These are phyloP conservation scores for Fusarium transvaalense DNA, from an alignment of 2,329 filamentous ascomycete genomes.

Conservation along the genomic window DNA sequence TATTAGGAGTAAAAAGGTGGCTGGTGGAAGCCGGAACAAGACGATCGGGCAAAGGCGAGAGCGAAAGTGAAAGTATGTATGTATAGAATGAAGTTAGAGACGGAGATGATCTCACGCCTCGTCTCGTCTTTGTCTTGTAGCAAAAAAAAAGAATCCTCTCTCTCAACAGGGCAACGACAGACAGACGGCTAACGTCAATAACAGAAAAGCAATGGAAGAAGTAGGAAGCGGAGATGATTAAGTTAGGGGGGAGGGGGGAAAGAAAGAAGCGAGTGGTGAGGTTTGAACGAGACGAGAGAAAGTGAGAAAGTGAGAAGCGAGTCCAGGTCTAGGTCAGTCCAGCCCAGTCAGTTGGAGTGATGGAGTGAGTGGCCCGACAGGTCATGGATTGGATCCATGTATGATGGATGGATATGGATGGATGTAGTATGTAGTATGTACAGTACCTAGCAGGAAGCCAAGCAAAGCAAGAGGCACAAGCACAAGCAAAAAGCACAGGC, in stretches of 20 bases:
- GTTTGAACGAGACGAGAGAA: constrained; percentile 44
- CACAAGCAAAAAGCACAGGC: constrained; percentile 9
- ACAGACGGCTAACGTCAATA: constrained; percentile 35
- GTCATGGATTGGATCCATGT: constrained; percentile 31
- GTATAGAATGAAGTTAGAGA: constrained; percentile 25
- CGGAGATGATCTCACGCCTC: constrained; percentile 23
- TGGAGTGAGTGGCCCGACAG: constrained; percentile 20
- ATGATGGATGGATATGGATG: constrained; percentile 19
- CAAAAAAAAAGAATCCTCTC: not conserved
- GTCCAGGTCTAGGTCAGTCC: constrained; percentile 22
- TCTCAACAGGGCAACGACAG: constrained; percentile 19
- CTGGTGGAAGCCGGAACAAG: constrained; percentile 44
- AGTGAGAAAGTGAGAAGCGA: constrained; percentile 30
- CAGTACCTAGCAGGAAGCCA: constrained; percentile 8
- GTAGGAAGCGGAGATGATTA: constrained; percentile 41
- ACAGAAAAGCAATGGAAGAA: constrained; percentile 41
- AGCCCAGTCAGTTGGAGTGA: constrained; percentile 12
- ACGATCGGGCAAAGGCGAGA: constrained; percentile 41
- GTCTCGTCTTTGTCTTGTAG: constrained; percentile 2
- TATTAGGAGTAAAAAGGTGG: constrained; percentile 47
- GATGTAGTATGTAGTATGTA: not conserved
- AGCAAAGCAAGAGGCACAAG: constrained; percentile 28
- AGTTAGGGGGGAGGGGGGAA: constrained; percentile 35
- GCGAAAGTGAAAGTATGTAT: constrained; percentile 37
- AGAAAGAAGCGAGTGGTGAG: constrained; percentile 32